Evolutionary conservation across 805 yeast species (phyloP), one percentile per base, ranked within the genome.

Genomic region (Millerozyma miso): DNA sequence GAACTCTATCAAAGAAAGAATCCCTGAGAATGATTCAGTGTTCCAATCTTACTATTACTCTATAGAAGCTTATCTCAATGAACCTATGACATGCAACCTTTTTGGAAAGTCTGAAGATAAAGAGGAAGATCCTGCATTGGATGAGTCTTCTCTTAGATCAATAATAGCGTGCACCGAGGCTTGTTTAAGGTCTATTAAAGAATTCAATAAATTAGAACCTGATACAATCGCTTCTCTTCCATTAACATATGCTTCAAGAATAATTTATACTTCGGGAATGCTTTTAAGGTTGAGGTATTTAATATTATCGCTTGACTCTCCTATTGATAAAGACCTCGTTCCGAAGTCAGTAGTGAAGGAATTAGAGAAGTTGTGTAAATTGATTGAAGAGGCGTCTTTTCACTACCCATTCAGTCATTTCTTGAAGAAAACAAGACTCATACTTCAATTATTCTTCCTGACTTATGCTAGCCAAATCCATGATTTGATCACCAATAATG

Each of bases 241-340:
- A 3, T 60, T 81, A 35, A 72, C 77, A 42, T 78, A 75, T 48
- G 71, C 74, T 26, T 67, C 83, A 2, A 66, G 87, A 49, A 65
- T 80, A 31, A 71, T 81, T n/a, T 81, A 81, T 53, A 79, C 83
- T 0, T 78, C 82, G 0, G 88, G 88, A 5, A 74, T 81, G 72
- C 63, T 82, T 19, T 59, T 82, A 41, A 69, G 84, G 41, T 58
- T 81, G 35, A 60, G 87, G 29, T 81, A 74, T 57, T 61, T 78
- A 36, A 71, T 76, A n/a, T 56, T 81, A 10, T 70, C 81, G 10
- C 62, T 80, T 4, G 82, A 84, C 1, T 60, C 71, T 19, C 59
- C 56, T 34, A 59, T 67, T 19, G 76, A 69, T 26, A 67, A 69
- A 37, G 73, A 70, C 18, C 61, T 69, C 41, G 72, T 77, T 10